phyloP scores from a whole-genome alignment of 2,329 filamentous ascomycete species.

The Nectriaceae sp. region DNA sequence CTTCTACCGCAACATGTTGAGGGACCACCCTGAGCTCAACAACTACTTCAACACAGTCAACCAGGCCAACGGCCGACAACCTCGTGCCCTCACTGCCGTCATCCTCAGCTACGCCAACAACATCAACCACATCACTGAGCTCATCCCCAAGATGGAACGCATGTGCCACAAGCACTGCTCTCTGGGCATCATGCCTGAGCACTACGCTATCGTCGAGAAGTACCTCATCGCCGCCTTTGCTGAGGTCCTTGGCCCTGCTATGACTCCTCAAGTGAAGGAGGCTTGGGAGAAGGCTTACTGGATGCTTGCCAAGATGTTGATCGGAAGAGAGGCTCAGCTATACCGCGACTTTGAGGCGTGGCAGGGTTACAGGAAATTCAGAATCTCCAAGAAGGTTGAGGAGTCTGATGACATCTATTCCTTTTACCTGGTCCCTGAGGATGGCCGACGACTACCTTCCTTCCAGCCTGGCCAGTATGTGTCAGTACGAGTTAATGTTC shows the following conservation, averaged over 20 bases:
- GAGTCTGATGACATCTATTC: slow-evolving; percentile 71
- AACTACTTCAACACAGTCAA: slow-evolving; percentile 65
- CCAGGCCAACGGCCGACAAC: slow-evolving; percentile 38
- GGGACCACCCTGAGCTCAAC: slow-evolving; percentile 65
- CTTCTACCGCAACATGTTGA: slow-evolving; percentile 72
- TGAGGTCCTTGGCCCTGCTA: slow-evolving; percentile 63
- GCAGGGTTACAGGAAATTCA: slow-evolving; percentile 69
- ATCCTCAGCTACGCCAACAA: slow-evolving; percentile 72
- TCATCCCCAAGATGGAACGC: slow-evolving; percentile 55
- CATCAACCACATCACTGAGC: slow-evolving; percentile 63
- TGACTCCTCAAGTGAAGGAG: slow-evolving; percentile 63
- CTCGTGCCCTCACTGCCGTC: slow-evolving; percentile 36
- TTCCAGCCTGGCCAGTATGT: slow-evolving; percentile 75
- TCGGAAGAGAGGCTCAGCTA: slow-evolving; percentile 63
- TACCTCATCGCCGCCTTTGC: slow-evolving; percentile 69
- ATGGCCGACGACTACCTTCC: slow-evolving; percentile 58
- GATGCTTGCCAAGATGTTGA: slow-evolving; percentile 73
- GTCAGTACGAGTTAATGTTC: slow-evolving; percentile 61
- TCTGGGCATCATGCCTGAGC: slow-evolving; percentile 66
- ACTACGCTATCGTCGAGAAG: slow-evolving; percentile 71
- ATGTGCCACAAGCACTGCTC: slow-evolving; percentile 75
- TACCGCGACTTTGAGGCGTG: slow-evolving; percentile 64
- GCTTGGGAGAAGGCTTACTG: slow-evolving; percentile 75
- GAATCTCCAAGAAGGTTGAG: slow-evolving; percentile 62
- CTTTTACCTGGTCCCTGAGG: slow-evolving; percentile 67